Conservation (phyloP, 78 protist genomes). For the Parvularia atlantis region DNA sequence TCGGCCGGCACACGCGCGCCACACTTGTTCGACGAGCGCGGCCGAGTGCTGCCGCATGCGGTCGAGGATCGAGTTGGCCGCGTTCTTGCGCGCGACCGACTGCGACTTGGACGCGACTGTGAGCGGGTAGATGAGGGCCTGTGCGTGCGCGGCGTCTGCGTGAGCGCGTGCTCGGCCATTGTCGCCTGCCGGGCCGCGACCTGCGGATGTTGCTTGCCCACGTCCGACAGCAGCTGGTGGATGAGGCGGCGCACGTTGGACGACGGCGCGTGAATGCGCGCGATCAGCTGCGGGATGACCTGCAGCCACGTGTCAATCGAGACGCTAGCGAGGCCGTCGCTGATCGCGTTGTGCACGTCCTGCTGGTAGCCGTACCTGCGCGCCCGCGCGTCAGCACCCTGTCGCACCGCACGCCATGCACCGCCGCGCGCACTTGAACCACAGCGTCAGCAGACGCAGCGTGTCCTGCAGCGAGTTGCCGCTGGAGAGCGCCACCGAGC, state of each 20-base stretch:
- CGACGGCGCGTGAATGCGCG: constrained; percentile 76
- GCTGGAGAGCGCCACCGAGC: constrained; percentile 61
- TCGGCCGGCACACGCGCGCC: not conserved
- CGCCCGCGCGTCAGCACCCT: not conserved
- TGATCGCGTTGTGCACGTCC: constrained; percentile 30
- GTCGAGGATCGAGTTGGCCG: constrained; percentile 50
- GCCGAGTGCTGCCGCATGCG: constrained; percentile 50
- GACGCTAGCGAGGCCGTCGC: constrained; percentile 34
- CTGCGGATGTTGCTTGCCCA: constrained; percentile 92
- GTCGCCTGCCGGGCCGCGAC: too few species aligned
- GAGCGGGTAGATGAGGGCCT: constrained; percentile 95
- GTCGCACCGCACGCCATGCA: constrained; percentile 19
- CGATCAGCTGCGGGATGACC: constrained; percentile 81
- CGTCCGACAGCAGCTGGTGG: constrained; percentile 53
- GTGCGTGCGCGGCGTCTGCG: too few species aligned
- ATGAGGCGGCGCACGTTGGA: constrained; percentile 49
- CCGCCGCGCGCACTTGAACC: too few species aligned
- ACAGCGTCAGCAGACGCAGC: constrained; percentile 75
- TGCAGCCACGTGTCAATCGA: constrained; percentile 92
- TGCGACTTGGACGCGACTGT: constrained; percentile 84
- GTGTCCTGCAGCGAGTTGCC: constrained; percentile 65
- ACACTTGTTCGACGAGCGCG: constrained; percentile 54
- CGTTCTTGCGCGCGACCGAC: constrained; percentile 40
- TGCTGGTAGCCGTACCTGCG: constrained; percentile 11
- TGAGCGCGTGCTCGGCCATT: too few species aligned